Evolutionary conservation across 352 stramenopile species (phyloP), one percentile per base, ranked within the genome.

Genomic region (Phytophthora pseudosyringae): DNA sequence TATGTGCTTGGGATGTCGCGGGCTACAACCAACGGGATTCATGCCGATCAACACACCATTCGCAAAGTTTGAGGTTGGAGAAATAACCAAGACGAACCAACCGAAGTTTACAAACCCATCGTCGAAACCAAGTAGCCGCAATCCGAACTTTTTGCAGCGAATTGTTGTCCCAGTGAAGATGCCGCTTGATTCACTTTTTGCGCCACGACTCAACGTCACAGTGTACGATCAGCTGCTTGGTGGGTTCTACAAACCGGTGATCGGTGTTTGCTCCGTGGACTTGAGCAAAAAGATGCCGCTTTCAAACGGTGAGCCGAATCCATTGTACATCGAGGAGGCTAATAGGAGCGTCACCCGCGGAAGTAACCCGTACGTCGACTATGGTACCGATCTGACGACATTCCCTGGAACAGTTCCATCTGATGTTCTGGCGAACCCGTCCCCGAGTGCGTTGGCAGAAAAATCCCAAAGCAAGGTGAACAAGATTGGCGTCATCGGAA

Each of bases 81-180:
- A 93, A 60, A 71, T 83, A 6, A 78, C 73, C 1, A 80, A 84
- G 38, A 76, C 74, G 25, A 86, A 81, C 51, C 77, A 79, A 38
- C 76, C 83, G 5, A 86, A 87, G 47, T 83, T 89, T 49, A 94
- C 86, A 33, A 89, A 89, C 41, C 68, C 78, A 26, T 91, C 81
- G 18, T 95, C 87, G 3, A 93, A 88, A 59, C 90, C 90, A 4
- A 90, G 76, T 26, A 83, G 80, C 2, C 70, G 68, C 11, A 94
- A 97, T 50, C 89, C 91, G 0, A 98, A 98, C 67, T 98, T 95
- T 62, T 70, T 96, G 28, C 83, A 97, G 46, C 83, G 86, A 3
- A 82, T 98, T 46, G 49, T 96, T 7, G 76, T 97, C 13, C 86
- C 86, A 4, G 73, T 98, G 3, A 79, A 87, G 59, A 71, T 98